Conservation (phyloP, 2,329 filamentous ascomycete species). For the Talaromyces sp. region DNA sequence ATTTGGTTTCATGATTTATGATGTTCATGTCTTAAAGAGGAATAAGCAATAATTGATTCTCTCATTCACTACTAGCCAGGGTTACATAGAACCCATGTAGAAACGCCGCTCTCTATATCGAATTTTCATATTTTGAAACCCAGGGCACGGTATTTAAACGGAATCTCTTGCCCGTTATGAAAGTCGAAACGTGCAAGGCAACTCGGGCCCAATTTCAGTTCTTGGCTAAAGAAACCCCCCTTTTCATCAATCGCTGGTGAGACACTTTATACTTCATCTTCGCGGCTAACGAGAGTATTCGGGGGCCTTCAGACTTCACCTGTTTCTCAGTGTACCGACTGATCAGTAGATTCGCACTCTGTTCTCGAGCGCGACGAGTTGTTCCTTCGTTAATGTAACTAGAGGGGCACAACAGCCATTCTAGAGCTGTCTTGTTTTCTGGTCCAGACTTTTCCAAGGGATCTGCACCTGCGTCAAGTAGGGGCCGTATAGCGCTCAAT, state of each 20-base stretch:
- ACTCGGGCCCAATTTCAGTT: not conserved
- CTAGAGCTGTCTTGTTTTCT: not conserved
- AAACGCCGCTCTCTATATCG: not conserved
- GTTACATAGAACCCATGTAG: not conserved
- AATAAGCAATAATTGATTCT: not conserved
- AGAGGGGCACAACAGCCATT: not conserved
- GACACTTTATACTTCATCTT: not conserved
- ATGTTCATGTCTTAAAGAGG: not conserved
- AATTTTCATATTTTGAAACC: not conserved
- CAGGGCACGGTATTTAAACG: not conserved
- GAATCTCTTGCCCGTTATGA: not conserved
- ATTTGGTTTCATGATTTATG: slow-evolving; percentile 8
- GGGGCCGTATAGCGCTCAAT: not conserved
- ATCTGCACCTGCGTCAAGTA: not conserved
- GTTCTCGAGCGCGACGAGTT: not conserved
- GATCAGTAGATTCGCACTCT: not conserved
- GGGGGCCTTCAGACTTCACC: not conserved
- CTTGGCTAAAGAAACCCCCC: no score
- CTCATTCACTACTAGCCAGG: not conserved
- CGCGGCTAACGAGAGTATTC: not conserved
- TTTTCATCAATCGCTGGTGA: not conserved
- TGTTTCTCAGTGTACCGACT: not conserved
- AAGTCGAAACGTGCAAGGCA: not conserved
- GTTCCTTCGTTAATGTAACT: not conserved
- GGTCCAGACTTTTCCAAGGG: not conserved